phyloP scores from a whole-genome alignment of 345 rosid species.

The Eucalyptus paniculata region DNA sequence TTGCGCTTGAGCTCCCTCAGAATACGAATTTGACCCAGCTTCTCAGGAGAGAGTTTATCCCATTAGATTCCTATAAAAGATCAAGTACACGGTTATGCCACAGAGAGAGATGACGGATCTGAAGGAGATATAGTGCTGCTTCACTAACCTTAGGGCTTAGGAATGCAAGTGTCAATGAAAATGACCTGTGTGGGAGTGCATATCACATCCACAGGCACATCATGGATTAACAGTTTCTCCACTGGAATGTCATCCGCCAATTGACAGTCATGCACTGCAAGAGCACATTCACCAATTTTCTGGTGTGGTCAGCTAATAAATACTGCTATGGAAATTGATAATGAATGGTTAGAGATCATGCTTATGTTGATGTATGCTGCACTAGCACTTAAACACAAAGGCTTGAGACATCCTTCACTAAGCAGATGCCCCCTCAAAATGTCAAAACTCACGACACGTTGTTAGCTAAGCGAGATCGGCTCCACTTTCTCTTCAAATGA shows the following conservation, averaged over 20 bases:
- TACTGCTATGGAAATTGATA: neutral
- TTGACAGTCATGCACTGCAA: constrained; percentile 76
- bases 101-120: neutral
- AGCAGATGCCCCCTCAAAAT: neutral
- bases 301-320: neutral
- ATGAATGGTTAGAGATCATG: neutral
- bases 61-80: constrained; percentile 51
- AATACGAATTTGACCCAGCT: constrained; percentile 62
- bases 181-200: constrained; percentile 82
- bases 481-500: neutral
- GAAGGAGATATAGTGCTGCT: neutral
- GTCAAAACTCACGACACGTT: neutral
- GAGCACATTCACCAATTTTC: neutral
- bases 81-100: neutral
- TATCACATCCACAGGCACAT: constrained; percentile 85
- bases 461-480: neutral
- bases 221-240: constrained; percentile 71
- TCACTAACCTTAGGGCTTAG: constrained; percentile 71
- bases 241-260: constrained; percentile 67
- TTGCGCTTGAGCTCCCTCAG: constrained; percentile 59
- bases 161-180: constrained; percentile 45
- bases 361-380: neutral
- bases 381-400: neutral
- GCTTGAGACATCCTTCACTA: neutral
- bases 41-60: constrained; percentile 77